Evolutionary conservation across 2,329 filamentous ascomycete genomes (phyloP).

Genomic region (Colletotrichum brevisporum): DNA sequence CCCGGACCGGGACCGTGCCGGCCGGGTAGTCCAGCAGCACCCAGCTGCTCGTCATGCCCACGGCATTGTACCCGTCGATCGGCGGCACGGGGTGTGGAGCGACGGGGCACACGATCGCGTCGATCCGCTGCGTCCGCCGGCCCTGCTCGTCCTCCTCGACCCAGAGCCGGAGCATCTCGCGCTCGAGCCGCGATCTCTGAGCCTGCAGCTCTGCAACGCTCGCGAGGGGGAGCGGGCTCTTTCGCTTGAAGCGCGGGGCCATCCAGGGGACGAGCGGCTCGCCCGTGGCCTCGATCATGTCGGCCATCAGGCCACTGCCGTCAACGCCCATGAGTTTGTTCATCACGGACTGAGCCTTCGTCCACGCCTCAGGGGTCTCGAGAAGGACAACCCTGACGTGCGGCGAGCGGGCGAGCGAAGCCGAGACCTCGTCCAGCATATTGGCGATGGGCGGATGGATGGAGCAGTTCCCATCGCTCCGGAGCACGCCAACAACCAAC

Average conservation of each 20-base stretch:
- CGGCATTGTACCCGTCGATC: constrained; percentile 48
- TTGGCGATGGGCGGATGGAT: constrained; percentile 27
- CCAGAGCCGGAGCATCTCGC: constrained; percentile 33
- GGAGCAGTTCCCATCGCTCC: constrained; percentile 27
- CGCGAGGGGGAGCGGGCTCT: not conserved
- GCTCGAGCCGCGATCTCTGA: constrained; percentile 22
- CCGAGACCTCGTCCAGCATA: constrained; percentile 27
- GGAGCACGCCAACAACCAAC: constrained; percentile 28
- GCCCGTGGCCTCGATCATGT: constrained; percentile 27
- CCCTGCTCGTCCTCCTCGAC: constrained; percentile 21
- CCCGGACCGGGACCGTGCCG: constrained; percentile 47
- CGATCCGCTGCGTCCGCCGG: constrained; percentile 49
- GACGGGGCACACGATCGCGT: constrained; percentile 70
- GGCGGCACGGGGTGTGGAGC: constrained; percentile 72
- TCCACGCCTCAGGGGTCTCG: not conserved
- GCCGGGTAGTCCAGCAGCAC: constrained; percentile 56
- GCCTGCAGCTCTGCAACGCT: constrained; percentile 26
- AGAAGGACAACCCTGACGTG: constrained; percentile 8
- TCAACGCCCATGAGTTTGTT: constrained; percentile 37
- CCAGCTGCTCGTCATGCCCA: constrained; percentile 52
- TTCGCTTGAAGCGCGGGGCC: constrained; percentile 22
- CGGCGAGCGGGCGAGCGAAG: not conserved
- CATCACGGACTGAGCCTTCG: constrained; percentile 33
- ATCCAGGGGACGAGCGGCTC: constrained; percentile 34
- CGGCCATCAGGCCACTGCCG: constrained; percentile 9